These are phyloP conservation scores for Pichia nakasei DNA, from an alignment of 805 yeast genomes.

Conservation along the genomic window DNA sequence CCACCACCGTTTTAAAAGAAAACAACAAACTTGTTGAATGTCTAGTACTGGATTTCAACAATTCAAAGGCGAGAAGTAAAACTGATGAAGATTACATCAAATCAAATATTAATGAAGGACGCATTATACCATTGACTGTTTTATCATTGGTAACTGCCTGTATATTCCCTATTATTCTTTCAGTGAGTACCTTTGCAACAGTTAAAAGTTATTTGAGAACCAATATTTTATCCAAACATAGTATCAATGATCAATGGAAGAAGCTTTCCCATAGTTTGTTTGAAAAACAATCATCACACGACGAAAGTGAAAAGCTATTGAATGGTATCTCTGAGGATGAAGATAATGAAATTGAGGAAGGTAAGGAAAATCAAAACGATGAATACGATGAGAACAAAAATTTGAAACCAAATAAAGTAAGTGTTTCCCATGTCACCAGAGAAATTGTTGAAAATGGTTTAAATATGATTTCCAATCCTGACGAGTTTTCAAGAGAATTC, in stretches of 20 bases:
- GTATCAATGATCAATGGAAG: constrained; percentile 9
- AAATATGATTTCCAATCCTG: constrained; percentile 6
- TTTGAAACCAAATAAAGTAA: not conserved
- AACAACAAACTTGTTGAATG: constrained; percentile 30
- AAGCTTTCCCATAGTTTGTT: not conserved
- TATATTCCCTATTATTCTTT: constrained; percentile 19
- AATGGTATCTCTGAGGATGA: not conserved
- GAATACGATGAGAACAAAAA: not conserved
- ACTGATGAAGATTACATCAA: not conserved
- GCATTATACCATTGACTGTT: not conserved
- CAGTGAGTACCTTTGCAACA: constrained; percentile 20
- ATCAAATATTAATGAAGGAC: not conserved
- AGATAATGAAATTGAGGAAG: not conserved
- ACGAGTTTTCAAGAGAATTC: not conserved
- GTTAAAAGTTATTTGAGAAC: constrained; percentile 18
- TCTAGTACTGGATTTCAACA: constrained; percentile 41
- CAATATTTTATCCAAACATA: constrained; percentile 5
- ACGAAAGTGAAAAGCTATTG: not conserved
- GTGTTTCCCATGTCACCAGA: constrained; percentile 21
- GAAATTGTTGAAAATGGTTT: constrained; percentile 23
- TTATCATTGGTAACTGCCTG: constrained; percentile 5
- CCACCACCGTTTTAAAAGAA: constrained; percentile 29
- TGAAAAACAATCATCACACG: not conserved
- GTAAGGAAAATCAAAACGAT: not conserved
- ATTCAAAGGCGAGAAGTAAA: constrained; percentile 17